Base-by-base conservation (phyloP, 2,329 filamentous ascomycete genomes). In the Fusarium napiforme region DNA sequence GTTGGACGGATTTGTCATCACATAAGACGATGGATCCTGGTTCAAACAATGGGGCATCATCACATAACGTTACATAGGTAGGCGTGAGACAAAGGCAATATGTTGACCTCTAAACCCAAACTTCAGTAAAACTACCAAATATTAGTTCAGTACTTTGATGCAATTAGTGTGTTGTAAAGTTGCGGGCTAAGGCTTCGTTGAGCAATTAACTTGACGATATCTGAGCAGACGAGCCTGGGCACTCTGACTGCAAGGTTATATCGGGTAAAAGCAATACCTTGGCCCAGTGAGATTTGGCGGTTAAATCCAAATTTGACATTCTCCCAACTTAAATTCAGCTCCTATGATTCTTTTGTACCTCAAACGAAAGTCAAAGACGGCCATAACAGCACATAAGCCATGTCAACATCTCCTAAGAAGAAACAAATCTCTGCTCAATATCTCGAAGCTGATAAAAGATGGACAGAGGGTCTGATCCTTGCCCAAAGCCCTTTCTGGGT, bases 401-500 rank as follows among this genome's bases (percentile, higher is more conserved):
- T 60, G 58, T 10, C 36, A 26, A n/a, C 47, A n/a, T 42, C 47
- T 18, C 10, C 14, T 6, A n/a, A 40, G 7, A 39, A 23, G 15
- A 55, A 43, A 7, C 10, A 36, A 7, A 26, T 28, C 12, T 55
- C 58, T 16, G n/a, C 50, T 3, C 61, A 43, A 7, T 36, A 26
- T 3, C 39, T 67, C 0, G 39, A 66, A 7, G 50, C 37, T 1
- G 64, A 67, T 8, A 67, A 50, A 30, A 23, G 30, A 59, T 59
- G 61, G 64, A 43, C 52, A 6, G 18, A 66, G 5, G 43, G 43
- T 19, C 15, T 67, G 0, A 50, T 66, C 5, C 45, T 67, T 0
- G 64, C 64, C 1, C 43, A 59, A 28, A 67, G 64, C n/a, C 64
- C 64, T 0, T 43, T 67, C 21, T 67, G 64, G 64, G 36, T 66